These are phyloP conservation scores for Melocanna baccifera DNA, from an alignment of 176 grass and related monocot species.

Conservation along the genomic window DNA sequence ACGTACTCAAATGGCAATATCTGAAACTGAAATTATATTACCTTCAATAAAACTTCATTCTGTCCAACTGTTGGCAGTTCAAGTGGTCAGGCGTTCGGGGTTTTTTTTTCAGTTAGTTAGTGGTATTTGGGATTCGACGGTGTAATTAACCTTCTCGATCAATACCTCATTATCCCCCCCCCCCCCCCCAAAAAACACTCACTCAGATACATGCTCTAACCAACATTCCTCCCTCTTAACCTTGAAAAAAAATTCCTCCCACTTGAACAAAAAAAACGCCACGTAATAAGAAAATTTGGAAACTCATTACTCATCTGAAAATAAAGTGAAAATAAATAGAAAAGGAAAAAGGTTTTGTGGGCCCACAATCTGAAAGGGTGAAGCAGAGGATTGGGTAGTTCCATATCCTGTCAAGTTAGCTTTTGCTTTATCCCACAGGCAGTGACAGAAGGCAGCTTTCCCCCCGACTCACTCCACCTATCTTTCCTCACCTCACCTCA, in stretches of 20 bases:
- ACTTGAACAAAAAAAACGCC: neutral
- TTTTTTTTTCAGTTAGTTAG: neutral
- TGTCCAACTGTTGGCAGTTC: neutral
- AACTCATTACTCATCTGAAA: neutral
- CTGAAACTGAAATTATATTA: neutral
- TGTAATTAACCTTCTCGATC: neutral
- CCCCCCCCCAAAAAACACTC: neutral
- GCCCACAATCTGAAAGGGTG: conserved; percentile 19
- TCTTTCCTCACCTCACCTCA: neutral
- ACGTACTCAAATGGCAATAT: neutral
- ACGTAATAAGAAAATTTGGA: neutral
- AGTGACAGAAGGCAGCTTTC: conserved; percentile 30
- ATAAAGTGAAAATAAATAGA: neutral
- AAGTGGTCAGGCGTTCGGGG: neutral
- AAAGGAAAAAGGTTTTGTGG: too few relatives aligned
- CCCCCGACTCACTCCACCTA: conserved; percentile 15
- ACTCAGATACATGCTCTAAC: neutral
- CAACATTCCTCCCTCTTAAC: neutral
- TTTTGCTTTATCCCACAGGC: conserved; percentile 17
- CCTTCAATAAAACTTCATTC: neutral
- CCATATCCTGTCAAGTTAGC: conserved; percentile 12
- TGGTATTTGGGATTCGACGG: neutral
- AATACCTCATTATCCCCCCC: neutral
- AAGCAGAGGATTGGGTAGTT: neutral
- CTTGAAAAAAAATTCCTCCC: too few relatives aligned